Percentiles rank a stretch among this genome's conserved stretches.
These are phyloP conservation scores for Saccharomycopsis microspora DNA, from an alignment of 805 yeast species.

Conservation along the genomic window DNA sequence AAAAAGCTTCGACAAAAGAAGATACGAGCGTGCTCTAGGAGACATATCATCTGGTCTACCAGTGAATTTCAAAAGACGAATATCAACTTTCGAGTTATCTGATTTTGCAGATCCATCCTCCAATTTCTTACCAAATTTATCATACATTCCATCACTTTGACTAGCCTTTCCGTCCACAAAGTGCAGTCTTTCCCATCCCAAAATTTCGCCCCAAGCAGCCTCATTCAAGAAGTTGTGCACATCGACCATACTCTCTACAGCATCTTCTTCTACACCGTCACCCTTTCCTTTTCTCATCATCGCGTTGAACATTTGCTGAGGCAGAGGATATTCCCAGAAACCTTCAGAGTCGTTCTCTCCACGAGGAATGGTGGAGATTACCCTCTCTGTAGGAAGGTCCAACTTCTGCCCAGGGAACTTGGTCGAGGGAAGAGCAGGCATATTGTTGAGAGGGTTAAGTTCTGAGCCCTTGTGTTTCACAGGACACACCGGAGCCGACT, in stretches of 20 bases:
- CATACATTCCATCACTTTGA: no score
- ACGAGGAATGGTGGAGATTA: slow-evolving; percentile 77
- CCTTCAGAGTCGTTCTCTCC: slow-evolving; percentile 58
- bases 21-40: slow-evolving; percentile 72
- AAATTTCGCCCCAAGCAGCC: slow-evolving; percentile 93
- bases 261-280: slow-evolving; percentile 84
- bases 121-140: no score
- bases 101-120: slow-evolving; percentile 18
- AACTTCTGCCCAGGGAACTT: slow-evolving; percentile 73
- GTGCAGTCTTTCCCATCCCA: slow-evolving; percentile 81
- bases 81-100: slow-evolving; percentile 40
- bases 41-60: slow-evolving; percentile 84
- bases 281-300: slow-evolving; percentile 90
- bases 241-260: slow-evolving; percentile 93
- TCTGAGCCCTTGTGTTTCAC: slow-evolving; percentile 23
- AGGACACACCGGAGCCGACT: slow-evolving; percentile 23
- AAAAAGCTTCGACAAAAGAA: slow-evolving; percentile 52
- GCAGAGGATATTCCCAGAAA: slow-evolving; percentile 97
- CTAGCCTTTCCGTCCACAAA: slow-evolving; percentile 13
- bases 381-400: slow-evolving; percentile 72
- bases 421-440: slow-evolving; percentile 67
- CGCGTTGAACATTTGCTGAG: slow-evolving; percentile 98
- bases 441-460: slow-evolving; percentile 77
- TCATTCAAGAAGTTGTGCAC: slow-evolving; percentile 94
- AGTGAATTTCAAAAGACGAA: slow-evolving; percentile 74